Percentiles rank a stretch among this genome's conserved stretches.
Evolutionary conservation across 1,139 yeast genomes (phyloP).

Genomic region (Scheffersomyces titani): DNA sequence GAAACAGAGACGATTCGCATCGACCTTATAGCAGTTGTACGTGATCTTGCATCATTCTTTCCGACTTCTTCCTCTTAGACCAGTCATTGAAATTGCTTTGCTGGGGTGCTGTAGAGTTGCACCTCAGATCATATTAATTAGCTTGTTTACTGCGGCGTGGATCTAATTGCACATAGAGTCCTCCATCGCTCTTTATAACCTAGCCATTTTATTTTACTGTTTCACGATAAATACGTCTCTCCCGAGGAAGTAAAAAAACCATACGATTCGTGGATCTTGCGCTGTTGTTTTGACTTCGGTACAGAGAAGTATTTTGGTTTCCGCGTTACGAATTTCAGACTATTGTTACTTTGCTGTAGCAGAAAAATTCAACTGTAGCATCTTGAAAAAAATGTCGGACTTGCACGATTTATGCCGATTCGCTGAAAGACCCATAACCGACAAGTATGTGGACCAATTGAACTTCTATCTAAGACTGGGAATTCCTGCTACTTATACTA

Average conservation of each 20-base stretch:
- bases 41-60: background rate
- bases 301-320: background rate
- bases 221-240: background rate
- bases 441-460: constrained; percentile 44
- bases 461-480: constrained; percentile 55
- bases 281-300: background rate
- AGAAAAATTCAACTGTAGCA: background rate
- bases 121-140: background rate
- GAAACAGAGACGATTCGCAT: background rate
- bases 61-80: background rate
- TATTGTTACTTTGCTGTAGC: background rate
- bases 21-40: background rate
- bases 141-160: background rate
- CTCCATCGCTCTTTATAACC: background rate
- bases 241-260: background rate
- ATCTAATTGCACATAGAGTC: background rate
- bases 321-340: background rate
- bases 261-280: background rate
- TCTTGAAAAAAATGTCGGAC: constrained; percentile 55
- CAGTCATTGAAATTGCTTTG: background rate
- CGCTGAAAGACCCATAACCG: constrained; percentile 54
- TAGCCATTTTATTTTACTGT: background rate
- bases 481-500: constrained; percentile 79
- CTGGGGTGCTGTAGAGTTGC: background rate
- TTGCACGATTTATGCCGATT: constrained; percentile 69